Conservation (phyloP, 805 yeast species). For the Ogataea corticis region DNA sequence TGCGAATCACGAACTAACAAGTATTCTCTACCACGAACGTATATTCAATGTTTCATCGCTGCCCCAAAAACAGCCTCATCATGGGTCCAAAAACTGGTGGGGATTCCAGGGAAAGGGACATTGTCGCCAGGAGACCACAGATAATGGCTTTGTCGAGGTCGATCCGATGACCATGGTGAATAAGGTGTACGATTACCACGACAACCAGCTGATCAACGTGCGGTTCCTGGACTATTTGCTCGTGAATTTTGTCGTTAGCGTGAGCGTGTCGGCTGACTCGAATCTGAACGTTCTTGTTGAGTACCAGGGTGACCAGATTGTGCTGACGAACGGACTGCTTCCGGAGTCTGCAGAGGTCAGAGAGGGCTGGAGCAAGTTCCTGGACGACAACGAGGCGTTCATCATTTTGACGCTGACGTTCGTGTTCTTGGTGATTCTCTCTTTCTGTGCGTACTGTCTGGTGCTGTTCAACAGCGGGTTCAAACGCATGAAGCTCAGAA, state of each 20-base stretch:
- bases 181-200: constrained; percentile 20
- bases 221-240: constrained; percentile 14
- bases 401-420: constrained; percentile 14
- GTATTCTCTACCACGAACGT: constrained; percentile 21
- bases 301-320: constrained; percentile 12
- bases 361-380: constrained; percentile 9
- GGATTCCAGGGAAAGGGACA: background rate
- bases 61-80: background rate
- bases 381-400: constrained; percentile 13
- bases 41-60: constrained; percentile 15
- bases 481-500: constrained; percentile 5
- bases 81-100: background rate
- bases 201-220: constrained; percentile 17
- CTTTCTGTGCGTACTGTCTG: constrained; percentile 7
- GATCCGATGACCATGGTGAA: constrained; percentile 14
- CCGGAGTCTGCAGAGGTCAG: background rate
- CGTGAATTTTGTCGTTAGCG: constrained; percentile 11
- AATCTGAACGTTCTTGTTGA: constrained; percentile 11
- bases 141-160: background rate
- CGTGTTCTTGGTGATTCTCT: constrained; percentile 9
- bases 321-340: constrained; percentile 13
- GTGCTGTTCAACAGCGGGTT: constrained; percentile 9
- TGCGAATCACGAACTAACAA: constrained; percentile 9
- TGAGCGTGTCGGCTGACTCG: constrained; percentile 5
- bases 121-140: background rate